These are phyloP conservation scores for Podila epicladia DNA, from an alignment of 192 early-diverging fungal species.

Conservation along the genomic window DNA sequence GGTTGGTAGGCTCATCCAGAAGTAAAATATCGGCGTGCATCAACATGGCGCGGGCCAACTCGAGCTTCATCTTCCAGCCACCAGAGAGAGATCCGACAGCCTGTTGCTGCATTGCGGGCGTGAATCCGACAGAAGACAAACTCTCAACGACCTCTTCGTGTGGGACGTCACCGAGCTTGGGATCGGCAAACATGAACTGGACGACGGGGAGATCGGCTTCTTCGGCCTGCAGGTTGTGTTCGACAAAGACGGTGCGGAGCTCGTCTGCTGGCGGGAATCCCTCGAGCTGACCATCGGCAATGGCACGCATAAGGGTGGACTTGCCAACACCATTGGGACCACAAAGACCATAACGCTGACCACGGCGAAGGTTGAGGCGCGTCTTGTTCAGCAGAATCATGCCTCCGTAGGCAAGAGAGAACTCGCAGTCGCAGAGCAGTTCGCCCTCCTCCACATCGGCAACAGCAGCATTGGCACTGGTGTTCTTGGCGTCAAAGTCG, in stretches of 20 bases:
- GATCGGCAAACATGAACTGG: constrained; percentile 70
- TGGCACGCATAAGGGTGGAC: constrained; percentile 84
- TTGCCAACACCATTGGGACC: constrained; percentile 86
- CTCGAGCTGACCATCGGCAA: constrained; percentile 81
- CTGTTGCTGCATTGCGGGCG: constrained; percentile 61
- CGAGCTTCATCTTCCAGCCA: constrained; percentile 91
- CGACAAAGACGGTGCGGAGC: constrained; percentile 80
- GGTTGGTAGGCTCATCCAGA: constrained; percentile 86
- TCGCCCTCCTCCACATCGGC: constrained; percentile 60
- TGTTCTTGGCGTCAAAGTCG: constrained; percentile 25
- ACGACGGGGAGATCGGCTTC: constrained; percentile 73
- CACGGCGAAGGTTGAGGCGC: constrained; percentile 67
- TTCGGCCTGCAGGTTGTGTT: constrained; percentile 74
- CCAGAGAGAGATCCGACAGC: constrained; percentile 78
- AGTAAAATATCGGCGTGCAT: constrained; percentile 82
- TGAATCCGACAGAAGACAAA: constrained; percentile 72
- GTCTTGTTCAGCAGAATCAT: constrained; percentile 78
- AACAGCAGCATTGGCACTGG: constrained; percentile 33
- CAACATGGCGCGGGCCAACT: constrained; percentile 85
- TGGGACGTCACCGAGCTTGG: constrained; percentile 61
- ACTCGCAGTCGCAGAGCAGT: constrained; percentile 73
- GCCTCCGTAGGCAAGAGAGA: constrained; percentile 83
- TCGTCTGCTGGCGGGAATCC: constrained; percentile 68
- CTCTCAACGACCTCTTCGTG: constrained; percentile 50
- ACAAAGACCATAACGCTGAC: constrained; percentile 79